A percentile compares a stretch with the other conserved stretches of the same genome.
phyloP scores from a whole-genome alignment of 2,329 filamentous ascomycete species.

The Teratosphaeria destructans region DNA sequence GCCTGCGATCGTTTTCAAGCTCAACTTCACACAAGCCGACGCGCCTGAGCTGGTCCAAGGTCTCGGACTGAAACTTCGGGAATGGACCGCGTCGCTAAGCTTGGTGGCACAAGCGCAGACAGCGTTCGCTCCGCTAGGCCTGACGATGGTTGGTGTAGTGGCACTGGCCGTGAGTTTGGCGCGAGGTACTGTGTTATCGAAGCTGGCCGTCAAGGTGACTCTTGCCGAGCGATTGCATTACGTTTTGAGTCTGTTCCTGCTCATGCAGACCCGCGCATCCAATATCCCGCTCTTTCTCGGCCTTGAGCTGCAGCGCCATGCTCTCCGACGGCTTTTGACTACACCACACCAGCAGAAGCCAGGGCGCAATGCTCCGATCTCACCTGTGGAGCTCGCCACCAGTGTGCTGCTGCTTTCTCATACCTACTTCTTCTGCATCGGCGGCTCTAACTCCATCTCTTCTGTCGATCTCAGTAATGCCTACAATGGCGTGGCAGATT shows the following conservation, averaged over 20 bases:
- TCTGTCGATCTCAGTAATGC: conserved; percentile 90
- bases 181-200: conserved; percentile 5
- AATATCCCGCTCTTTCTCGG: conserved; percentile 80
- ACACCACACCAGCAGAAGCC: background rate
- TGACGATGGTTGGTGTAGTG: conserved; percentile 21
- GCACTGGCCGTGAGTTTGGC: conserved; percentile 10
- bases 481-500: conserved; percentile 81
- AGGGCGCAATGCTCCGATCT: conserved; percentile 3
- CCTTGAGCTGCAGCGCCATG: conserved; percentile 48
- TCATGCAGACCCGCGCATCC: conserved; percentile 75
- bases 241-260: conserved; percentile 64
- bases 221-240: conserved; percentile 44
- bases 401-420: conserved; percentile 69
- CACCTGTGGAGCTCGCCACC: conserved; percentile 40
- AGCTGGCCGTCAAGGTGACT: conserved; percentile 8
- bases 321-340: conserved; percentile 14
- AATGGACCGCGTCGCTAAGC: conserved; percentile 16
- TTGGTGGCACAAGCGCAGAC: conserved; percentile 27
- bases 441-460: conserved; percentile 88
- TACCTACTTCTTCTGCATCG: conserved; percentile 77
- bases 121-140: conserved; percentile 28
- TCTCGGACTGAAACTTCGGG: conserved; percentile 30
- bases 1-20: conserved; percentile 70
- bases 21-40: conserved; percentile 78
- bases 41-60: conserved; percentile 59